These are phyloP conservation scores for Metarhizium anisopliae DNA, from an alignment of 2,329 filamentous ascomycete genomes.

Conservation along the genomic window DNA sequence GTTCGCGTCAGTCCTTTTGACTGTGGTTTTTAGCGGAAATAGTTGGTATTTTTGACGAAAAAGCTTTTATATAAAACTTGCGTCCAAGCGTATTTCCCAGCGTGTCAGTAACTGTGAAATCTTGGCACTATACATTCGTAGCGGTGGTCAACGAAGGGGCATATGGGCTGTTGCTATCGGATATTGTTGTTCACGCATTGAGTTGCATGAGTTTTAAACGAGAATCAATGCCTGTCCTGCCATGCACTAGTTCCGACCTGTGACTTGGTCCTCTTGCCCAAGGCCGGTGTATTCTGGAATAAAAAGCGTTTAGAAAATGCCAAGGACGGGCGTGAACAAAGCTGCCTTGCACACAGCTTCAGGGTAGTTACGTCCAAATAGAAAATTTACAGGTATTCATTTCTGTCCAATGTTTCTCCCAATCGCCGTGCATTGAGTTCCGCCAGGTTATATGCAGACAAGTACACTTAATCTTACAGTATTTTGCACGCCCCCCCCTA, in stretches of 20 bases:
- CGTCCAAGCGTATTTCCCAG: background rate
- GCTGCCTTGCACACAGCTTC: background rate
- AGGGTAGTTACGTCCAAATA: background rate
- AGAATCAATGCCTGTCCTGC: no score
- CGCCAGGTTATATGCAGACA: background rate
- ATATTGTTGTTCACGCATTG: no score
- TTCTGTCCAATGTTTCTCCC: background rate
- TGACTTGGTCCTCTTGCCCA: no score
- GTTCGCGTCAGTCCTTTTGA: conserved; percentile 6
- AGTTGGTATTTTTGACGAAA: background rate
- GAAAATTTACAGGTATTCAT: background rate
- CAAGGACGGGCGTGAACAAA: no score
- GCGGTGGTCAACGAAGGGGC: no score
- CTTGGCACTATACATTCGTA: no score
- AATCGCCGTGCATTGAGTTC: background rate
- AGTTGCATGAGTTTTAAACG: no score
- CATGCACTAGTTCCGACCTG: no score
- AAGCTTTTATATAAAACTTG: background rate
- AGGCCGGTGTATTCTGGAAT: no score
- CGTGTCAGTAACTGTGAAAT: background rate
- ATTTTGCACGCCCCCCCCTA: conserved; percentile 4
- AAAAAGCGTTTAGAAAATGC: no score
- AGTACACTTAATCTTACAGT: conserved; percentile 4
- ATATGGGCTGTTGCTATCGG: no score
- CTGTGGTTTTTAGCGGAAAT: background rate